Base-by-base conservation (phyloP, 805 yeast genomes). In the Metschnikowia baotianmanensis region DNA sequence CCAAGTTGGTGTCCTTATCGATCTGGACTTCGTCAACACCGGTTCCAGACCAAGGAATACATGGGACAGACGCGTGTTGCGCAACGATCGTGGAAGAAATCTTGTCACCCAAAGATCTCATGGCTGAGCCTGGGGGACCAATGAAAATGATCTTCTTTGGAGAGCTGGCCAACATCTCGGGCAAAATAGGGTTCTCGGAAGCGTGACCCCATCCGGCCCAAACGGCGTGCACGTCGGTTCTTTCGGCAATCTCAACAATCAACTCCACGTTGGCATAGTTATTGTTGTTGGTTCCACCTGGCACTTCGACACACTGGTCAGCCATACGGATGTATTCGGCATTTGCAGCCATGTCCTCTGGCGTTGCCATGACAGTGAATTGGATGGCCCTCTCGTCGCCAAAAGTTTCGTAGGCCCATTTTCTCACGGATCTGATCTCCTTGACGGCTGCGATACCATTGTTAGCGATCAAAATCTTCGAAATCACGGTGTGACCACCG, bases 201-300 rank as follows among this genome's bases (percentile, higher is more conserved):
- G 99, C 99, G 63, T 95, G 99, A 57, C 99, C 99, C 99, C 99
- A 93, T 57, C 99, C 99, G 25, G 99, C 99, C 99, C 99, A 93
- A 43, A 93, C 99, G 19, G 99, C 99, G 63, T 93, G 96, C 42
- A 86, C 97, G 51, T 87, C 80, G 31, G 95, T 84, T 71, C 97
- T 84, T 71, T 93, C 99, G 26, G 99, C 99, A 35, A 93, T 73
- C 57, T 93, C 99, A 34, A 93, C 97, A 63, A 93, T 93, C 47
- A 93, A 74, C 53, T 93, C 99, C 47, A 93, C 99, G 60, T 93
- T 93, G 55, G 99, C 99, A 62, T 90, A 90, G 68, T 93, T 93
- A 67, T 93, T 95, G 73, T 93, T 93, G 71, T 95, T 95, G 41
- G 99, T 93, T 42, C 99, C 99, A 59, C 99, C 99, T 42, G 99